Base-by-base conservation (phyloP, 2,329 filamentous ascomycete species). In the Sclerotinia subarctica region DNA sequence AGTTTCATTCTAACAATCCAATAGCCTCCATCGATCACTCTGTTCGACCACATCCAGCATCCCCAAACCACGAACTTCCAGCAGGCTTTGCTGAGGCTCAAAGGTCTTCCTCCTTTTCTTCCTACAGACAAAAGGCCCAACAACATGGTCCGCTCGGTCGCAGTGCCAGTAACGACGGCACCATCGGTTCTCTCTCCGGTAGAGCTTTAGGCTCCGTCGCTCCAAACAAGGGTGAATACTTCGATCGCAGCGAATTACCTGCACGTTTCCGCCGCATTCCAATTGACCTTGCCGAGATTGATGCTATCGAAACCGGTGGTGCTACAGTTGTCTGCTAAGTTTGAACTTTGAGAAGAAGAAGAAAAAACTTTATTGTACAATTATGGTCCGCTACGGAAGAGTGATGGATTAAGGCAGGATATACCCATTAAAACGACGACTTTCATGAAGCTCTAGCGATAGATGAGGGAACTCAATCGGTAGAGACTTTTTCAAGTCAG, bases 301-400 rank as follows among this genome's bases (percentile, higher is more conserved):
- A 98, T 80, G 94, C 93, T 29, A 86, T 99, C 76, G 93, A 97
- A 86, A 95, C 92, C 67, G 95, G 94, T 67, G 95, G 95, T 68
- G 95, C 94, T 46, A 90, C 86, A 76, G 75, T 88, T 73, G 84
- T 82, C 24, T 77, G 76, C 73, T 78, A 69, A 75, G 67, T 47
- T 44, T 46, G 21, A 38, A 53, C 17, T 15, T 46, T 21, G 13
- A 32, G 38, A 32, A 53, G 19, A 21, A 21, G 5, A 54, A 35
- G 53, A 62, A 35, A 8, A 62, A 38, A 59, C 44, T 26, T 49
- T 51, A n/a, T 67, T 67, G 46, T 62, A 62, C 57, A 46, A 44
- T 63, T 53, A 49, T 29, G 56, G 56, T 35, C 38, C 46, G 29
- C 59, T 38, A 62, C 29, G 59, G 59, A 62, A 62, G 51, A 51